Base-by-base conservation (phyloP, 306 rosid species). In the Coriaria nepalensis region DNA sequence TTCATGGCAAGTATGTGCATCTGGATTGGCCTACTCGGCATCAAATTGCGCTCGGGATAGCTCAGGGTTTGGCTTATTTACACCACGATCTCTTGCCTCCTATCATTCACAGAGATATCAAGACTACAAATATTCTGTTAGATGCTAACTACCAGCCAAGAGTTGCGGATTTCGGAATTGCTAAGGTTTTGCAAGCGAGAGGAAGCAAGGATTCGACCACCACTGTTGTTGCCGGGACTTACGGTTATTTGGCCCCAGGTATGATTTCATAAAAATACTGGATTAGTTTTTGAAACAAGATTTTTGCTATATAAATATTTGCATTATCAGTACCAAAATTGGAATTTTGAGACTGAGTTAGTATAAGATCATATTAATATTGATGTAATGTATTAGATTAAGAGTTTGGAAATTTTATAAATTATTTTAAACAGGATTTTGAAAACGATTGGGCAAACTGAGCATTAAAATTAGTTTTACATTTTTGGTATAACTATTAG, bases 241-340 rank as follows among this genome's bases (percentile, higher is more conserved):
- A 73, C 37, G 98, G 98, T 45, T 92, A 92, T 70, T 43, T 92
- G 46, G 98, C 96, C 11, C 96, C 96, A 40, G 98, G 98, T 92
- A 78, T 55, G 48, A 49, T 58, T 47, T 34, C 20, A 45, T 45
- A 29, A 20, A 20, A 20, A 3, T 3, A 20, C 29, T 20, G 29
- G 29, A 20, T 20, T 20, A 20, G 3, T 20, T 20, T 20, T 20
- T 20, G 1, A 20, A 20, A 20, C 29, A 20, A 20, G 29, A 20
- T 20, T 20, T 20, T 20, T 20, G 3, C 1, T 20, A 20, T 3
- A 20, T 20, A 20, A 20, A 20, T 20, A 20, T 20, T 3, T 1
- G 29, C 29, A n/a, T n/a, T n/a, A n/a, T n/a, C n/a, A 20, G 29
- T 20, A 1, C 29, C 29, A 20, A 20, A 20, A 20, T 20, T n/a